Conservation (phyloP, 441 rosid genomes). For the Pelargonium cotyledonis region DNA sequence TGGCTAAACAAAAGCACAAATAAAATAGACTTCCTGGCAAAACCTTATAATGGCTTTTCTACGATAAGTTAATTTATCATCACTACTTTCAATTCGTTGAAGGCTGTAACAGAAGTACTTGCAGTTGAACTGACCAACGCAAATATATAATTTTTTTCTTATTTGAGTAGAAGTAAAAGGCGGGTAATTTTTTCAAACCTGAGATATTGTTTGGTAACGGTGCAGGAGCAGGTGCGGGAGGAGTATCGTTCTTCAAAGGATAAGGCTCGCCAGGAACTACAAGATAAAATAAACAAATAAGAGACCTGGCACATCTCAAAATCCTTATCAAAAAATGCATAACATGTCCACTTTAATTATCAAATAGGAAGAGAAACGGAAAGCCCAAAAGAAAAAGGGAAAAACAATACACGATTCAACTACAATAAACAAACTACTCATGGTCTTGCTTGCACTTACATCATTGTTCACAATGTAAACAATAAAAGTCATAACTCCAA, state of each 20-base stretch:
- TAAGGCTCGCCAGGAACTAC: slow-evolving; percentile 88
- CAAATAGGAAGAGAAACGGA: background rate
- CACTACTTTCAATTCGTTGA: background rate
- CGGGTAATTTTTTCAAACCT: slow-evolving; percentile 31
- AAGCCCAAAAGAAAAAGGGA: background rate
- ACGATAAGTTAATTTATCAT: background rate
- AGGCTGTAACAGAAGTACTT: no score
- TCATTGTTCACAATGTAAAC: background rate
- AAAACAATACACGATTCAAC: background rate
- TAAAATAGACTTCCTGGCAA: background rate
- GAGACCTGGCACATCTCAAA: background rate
- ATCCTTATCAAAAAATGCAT: background rate
- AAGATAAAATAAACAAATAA: slow-evolving; percentile 11
- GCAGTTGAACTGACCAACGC: no score
- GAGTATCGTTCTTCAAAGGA: slow-evolving; percentile 35
- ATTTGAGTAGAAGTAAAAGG: no score
- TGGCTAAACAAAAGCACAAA: background rate
- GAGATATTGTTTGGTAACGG: slow-evolving; percentile 36
- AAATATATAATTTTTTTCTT: no score
- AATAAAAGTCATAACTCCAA: background rate
- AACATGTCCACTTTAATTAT: background rate
- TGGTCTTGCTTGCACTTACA: background rate
- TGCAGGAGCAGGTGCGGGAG: slow-evolving; percentile 61
- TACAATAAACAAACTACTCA: background rate
- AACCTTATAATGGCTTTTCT: background rate